Evolutionary conservation across 768 basidiomycete species (phyloP).

Genomic region (Clitopilus hobsonii): DNA sequence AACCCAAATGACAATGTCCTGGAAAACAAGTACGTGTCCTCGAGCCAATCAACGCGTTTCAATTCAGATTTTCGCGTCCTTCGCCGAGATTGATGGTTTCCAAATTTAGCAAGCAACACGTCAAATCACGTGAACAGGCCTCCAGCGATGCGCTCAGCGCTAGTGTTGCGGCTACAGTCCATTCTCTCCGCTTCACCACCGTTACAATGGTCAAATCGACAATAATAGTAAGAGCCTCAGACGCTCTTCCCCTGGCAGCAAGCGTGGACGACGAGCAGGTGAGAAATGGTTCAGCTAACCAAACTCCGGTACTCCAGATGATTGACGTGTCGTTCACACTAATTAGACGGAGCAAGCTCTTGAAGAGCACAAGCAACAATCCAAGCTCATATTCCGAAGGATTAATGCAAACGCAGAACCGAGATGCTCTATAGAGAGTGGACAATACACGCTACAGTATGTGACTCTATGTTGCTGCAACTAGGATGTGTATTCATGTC

Average conservation of each 20-base stretch:
- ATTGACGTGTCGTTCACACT: constrained; percentile 11
- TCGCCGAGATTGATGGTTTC: neutral
- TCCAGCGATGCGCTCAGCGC: neutral
- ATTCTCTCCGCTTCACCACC: neutral
- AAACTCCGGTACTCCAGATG: neutral
- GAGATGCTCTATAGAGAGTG: constrained; percentile 94
- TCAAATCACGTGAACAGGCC: neutral
- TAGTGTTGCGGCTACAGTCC: neutral
- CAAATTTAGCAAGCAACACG: neutral
- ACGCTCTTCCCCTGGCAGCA: constrained; percentile 88
- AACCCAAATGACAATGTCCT: no score
- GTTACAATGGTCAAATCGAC: constrained; percentile 78
- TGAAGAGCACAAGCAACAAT: constrained; percentile 97
- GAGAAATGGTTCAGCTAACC: constrained; percentile 11
- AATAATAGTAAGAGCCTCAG: constrained; percentile 77
- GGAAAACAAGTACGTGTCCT: no score
- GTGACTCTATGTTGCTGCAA: constrained; percentile 34
- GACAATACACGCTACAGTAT: constrained; percentile 92
- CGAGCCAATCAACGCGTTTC: neutral
- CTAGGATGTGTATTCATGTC: no score
- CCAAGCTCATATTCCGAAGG: constrained; percentile 93
- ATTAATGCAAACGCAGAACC: constrained; percentile 94
- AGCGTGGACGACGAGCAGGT: constrained; percentile 98
- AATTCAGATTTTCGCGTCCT: neutral
- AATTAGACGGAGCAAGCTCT: constrained; percentile 85